Base-by-base conservation (phyloP, 1,284 basidiomycete species). In the Peniophora sp. region DNA sequence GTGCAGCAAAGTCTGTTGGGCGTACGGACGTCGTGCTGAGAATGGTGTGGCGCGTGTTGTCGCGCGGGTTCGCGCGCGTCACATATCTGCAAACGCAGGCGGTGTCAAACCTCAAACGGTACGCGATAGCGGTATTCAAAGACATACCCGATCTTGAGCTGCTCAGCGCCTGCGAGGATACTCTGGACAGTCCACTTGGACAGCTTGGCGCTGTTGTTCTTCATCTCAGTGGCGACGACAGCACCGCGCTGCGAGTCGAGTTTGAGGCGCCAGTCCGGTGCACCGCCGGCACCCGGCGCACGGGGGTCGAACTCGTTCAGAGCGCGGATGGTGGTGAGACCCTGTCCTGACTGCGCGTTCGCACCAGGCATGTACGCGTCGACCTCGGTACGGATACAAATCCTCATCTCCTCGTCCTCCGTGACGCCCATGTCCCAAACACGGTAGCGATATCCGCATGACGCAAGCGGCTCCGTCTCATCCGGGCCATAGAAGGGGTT, bases 201-300 rank as follows among this genome's bases (percentile, higher is more conserved):
- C 48, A 99, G 81, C 72, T 99, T 99, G 75, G 88, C 95, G 63
- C 88, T 92, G 74, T 99, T 99, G 74, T 99, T 99, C 78, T 99
- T 99, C 97, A 99, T 98, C 76, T 99, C 97, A 41, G 93, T 97
- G 45, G 97, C 94, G 52, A 99, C 93, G 43, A 99, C 96, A 2
- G 97, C 97, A 62, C 97, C 97, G 54, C 95, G 85, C 70, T 98
- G 95, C 8, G 89, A 85, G 70, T 99, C 97, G 48, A 99, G 76
- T 70, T 97, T 97, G 47, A 88, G 81, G 47, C 95, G 84, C 97
- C 97, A 99, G 69, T 99, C 97, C 20, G 93, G 91, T 15, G 96
- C 94, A 50, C 92, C 91, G 47, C 93, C 93, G 1, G 90, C 85
- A 34, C 96, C 96, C 58, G 85, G 83, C 1, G 93, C 80, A 50